Base-by-base conservation (phyloP, 2,329 filamentous ascomycete genomes). In the Pyrenochaeta sp. region DNA sequence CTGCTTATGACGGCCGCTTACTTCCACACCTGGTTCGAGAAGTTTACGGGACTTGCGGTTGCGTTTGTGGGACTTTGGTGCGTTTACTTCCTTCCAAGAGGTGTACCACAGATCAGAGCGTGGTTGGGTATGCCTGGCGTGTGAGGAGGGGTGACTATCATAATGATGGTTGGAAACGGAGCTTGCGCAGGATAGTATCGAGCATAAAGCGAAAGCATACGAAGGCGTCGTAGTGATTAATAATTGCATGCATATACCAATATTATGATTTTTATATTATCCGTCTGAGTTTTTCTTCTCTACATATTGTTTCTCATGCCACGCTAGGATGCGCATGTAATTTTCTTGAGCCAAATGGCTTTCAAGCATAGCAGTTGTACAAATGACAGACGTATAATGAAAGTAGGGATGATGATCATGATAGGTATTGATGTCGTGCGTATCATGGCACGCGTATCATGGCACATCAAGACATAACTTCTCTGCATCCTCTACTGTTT, bases 11-110 rank as follows among this genome's bases (percentile, higher is more conserved):
- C 95, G 40, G 93, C 93, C 2, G 93, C 96, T 39, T 99, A 94
- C 83, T 99, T 99, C 73, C 95, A 99, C 78, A 99, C 95, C 0
- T 98, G 94, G 93, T 89, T 96, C 70, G 95, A 99, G 82, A 99
- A 98, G 90, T 80, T 83, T 50, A 84, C 82, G 15, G 82, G 82
- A 0, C 66, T 83, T 50, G 24, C 81, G n/a, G 81, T 84, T 24
- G 82, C 81, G 1, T 82, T 82, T 61, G 62, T 63, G 13, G 79
- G 77, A 8, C 64, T 84, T 15, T 83, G 79, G 64, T 56, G 69
- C 2, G 77, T 84, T 5, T 84, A 84, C 65, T 83, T 83, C 59
- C 67, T 81, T 47, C 82, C 82, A 2, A 73, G 82, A 47, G 81
- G 76, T 1, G 66, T 81, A 6, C 79, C 81, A 24, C 72, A 69